Evolutionary conservation across 1,284 basidiomycete genomes (phyloP).

Genomic region (Sporisorium iseilematis-ciliati): DNA sequence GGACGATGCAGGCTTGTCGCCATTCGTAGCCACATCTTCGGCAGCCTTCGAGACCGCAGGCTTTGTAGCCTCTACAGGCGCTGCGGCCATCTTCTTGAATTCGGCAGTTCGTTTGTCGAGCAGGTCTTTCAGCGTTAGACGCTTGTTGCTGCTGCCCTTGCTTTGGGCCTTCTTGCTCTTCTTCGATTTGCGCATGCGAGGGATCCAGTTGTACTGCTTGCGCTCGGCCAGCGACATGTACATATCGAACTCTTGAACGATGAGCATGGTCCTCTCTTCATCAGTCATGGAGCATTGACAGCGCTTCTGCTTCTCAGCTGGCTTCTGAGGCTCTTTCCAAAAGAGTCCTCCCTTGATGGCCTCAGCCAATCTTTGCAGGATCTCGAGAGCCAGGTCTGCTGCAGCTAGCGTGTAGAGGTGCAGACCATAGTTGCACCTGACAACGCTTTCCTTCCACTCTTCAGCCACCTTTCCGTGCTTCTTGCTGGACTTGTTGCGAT

Average conservation of each 20-base stretch:
- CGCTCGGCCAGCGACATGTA: slow-evolving; percentile 15
- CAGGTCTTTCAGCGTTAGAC: background rate
- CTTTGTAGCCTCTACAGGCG: no score
- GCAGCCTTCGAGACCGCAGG: no score
- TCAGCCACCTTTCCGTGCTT: slow-evolving; percentile 1
- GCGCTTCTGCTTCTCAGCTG: background rate
- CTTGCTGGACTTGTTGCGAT: background rate
- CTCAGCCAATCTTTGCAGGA: background rate
- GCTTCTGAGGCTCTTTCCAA: background rate
- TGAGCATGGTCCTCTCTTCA: background rate
- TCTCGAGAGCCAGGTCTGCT: slow-evolving; percentile 14
- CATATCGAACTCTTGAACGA: background rate
- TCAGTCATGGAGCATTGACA: background rate
- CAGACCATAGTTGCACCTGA: slow-evolving; percentile 4
- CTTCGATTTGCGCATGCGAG: slow-evolving; percentile 8
- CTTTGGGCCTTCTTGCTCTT: slow-evolving; percentile 1
- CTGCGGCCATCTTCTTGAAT: background rate
- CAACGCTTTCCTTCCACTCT: slow-evolving; percentile 20
- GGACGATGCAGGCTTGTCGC: no score
- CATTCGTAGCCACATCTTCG: no score
- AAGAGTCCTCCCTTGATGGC: background rate
- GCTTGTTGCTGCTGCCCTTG: background rate
- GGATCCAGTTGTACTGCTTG: slow-evolving; percentile 23
- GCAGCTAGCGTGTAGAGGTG: slow-evolving; percentile 13
- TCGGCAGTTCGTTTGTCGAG: slow-evolving; percentile 1